Percentiles rank a stretch among this genome's conserved stretches.
Conservation (phyloP, 306 rosid genomes). For the Aeschynomene evenia region DNA sequence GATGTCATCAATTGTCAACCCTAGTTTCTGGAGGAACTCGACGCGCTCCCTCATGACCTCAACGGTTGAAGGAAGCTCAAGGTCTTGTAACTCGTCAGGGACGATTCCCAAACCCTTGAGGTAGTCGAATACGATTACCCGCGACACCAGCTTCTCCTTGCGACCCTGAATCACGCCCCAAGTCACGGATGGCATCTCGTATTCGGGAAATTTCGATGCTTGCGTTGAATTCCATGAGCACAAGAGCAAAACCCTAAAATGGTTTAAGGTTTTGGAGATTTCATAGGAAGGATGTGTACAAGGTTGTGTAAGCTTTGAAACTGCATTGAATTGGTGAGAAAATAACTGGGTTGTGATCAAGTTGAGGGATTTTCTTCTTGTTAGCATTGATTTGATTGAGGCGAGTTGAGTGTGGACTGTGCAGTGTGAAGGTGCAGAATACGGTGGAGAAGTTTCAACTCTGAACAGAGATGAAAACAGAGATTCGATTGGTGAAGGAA, state of each 20-base stretch:
- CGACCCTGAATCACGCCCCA: slow-evolving; percentile 97
- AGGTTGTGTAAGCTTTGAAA: slow-evolving; percentile 2
- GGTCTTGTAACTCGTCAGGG: slow-evolving; percentile 74
- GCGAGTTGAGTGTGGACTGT: slow-evolving; percentile 14
- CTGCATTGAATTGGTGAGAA: slow-evolving; percentile 14
- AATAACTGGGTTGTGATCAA: slow-evolving; percentile 23
- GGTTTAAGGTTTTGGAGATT: slow-evolving; percentile 39
- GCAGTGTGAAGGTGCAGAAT: not conserved
- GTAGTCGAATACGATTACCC: slow-evolving; percentile 76
- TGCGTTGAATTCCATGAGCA: slow-evolving; percentile 49
- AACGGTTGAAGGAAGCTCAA: slow-evolving; percentile 86
- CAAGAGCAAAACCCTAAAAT: slow-evolving; percentile 47
- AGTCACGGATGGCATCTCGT: slow-evolving; percentile 89
- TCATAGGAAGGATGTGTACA: slow-evolving; percentile 18
- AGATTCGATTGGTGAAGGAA: not conserved
- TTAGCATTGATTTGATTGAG: slow-evolving; percentile 43
- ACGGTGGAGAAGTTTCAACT: not conserved
- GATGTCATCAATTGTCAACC: slow-evolving; percentile 71
- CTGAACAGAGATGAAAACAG: not conserved
- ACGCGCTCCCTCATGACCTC: slow-evolving; percentile 85
- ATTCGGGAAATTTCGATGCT: slow-evolving; percentile 72
- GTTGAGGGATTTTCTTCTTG: slow-evolving; percentile 44
- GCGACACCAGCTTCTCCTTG: slow-evolving; percentile 87
- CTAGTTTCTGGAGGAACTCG: slow-evolving; percentile 78
- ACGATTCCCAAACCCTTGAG: slow-evolving; percentile 76